Percentiles rank a stretch among this genome's conserved stretches.
Conservation (phyloP, 352 stramenopile genomes). For the Pythium aristosporum region DNA sequence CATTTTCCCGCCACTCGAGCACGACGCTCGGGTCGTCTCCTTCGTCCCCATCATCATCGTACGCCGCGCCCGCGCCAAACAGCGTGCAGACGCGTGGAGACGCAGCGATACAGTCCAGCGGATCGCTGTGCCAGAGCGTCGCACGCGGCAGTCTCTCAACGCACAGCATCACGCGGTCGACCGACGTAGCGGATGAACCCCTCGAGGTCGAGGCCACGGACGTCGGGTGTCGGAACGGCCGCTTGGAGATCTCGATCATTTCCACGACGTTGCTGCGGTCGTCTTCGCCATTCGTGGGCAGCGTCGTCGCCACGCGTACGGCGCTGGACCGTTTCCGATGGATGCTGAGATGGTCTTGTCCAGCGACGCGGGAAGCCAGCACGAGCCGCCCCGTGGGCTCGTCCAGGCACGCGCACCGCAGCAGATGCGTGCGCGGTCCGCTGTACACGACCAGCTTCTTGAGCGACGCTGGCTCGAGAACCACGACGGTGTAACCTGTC, state of each 20-base stretch:
- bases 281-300: conserved; percentile 15
- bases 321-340: not conserved
- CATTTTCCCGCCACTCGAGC: conserved; percentile 35
- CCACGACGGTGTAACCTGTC: conserved; percentile 39
- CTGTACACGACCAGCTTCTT: conserved; percentile 52
- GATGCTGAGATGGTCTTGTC: not conserved
- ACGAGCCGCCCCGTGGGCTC: conserved; percentile 37
- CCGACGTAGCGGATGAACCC: not conserved
- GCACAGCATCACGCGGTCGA: conserved; percentile 41
- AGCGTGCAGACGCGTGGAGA: conserved; percentile 30
- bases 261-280: conserved; percentile 47
- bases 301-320: conserved; percentile 3
- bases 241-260: conserved; percentile 51
- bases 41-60: conserved; percentile 11
- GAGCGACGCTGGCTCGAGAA: conserved; percentile 67
- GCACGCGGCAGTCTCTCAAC: conserved; percentile 40
- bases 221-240: conserved; percentile 23
- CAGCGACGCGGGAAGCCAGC: conserved; percentile 31
- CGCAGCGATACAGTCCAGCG: conserved; percentile 35
- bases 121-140: conserved; percentile 40
- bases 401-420: conserved; percentile 54
- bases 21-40: conserved; percentile 22
- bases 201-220: not conserved
- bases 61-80: conserved; percentile 34
- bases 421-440: conserved; percentile 36